Evolutionary conservation across 2,329 filamentous ascomycete genomes (phyloP), one percentile per base, ranked within the genome.

Genomic region (Mariannaea sp.): DNA sequence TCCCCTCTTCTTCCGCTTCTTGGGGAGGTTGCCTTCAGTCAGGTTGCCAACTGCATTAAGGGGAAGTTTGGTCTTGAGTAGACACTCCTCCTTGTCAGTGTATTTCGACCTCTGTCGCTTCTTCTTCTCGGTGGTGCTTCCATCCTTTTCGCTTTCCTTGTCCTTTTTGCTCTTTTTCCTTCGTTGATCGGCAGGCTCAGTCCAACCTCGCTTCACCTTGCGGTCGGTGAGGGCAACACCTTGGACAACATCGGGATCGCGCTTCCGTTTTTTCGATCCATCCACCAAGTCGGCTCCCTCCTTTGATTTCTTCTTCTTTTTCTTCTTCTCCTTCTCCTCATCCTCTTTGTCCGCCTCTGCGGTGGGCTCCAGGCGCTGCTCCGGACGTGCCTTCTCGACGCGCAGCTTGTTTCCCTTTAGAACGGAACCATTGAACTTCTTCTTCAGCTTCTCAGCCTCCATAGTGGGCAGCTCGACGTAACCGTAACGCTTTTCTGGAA

Each of bases 201-300:
- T 93, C 92, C 92, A 96, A 5, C 92, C 92, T 56, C 92, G 81
- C 77, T 94, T 95, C 56, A 97, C 86, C 66, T 89, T 89, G 62
- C 92, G 84, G 40, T 84, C 87, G 14, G 84, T 78, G 32, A 99
- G 75, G 65, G 89, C 84, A 41, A 91, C 79, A 4, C 92, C 94
- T 63, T 80, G 66, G 64, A 84, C 68, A 10, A 84, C 71, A 67
- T 84, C 72, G 65, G 70, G 60, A 57, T 79, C 76, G 53, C 76
- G 75, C 66, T 82, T 84, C 45, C 77, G 72, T 69, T 81, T 86
- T 58, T 70, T 77, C 17, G 55, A 68, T n/a, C 55, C 41, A 59
- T 73, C 53, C 69, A 64, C 70, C 1, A 70, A 68, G 12, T 71
- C 73, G 53, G 74, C 75, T 43, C 58, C 68, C 62, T 60, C 64